A percentile compares a stretch with the other conserved stretches of the same genome.
phyloP scores from a whole-genome alignment of 257 asterid genomes.

The Ophiorrhiza pumila region DNA sequence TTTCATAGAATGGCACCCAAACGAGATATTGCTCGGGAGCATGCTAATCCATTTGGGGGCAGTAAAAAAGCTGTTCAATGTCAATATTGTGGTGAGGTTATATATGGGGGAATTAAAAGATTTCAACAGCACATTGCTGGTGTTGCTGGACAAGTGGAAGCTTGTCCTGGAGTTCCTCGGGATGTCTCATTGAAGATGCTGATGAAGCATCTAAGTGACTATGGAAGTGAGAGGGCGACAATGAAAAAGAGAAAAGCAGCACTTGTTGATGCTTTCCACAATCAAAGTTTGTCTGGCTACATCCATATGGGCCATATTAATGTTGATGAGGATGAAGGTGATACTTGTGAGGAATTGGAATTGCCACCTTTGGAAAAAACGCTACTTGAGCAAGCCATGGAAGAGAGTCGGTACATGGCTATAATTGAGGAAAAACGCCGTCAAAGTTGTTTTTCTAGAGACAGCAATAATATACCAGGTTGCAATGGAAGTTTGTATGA shows the following conservation, averaged over 20 bases:
- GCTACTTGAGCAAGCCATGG: constrained; percentile 15
- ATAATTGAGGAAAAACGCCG: constrained; percentile 1
- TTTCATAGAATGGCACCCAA: constrained; percentile 14
- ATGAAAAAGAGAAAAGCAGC: constrained; percentile 1
- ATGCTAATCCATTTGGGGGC: constrained; percentile 9
- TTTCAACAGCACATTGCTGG: constrained; percentile 21
- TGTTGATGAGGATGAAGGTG: constrained; percentile 4
- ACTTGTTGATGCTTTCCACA: neutral
- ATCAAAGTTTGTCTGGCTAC: neutral
- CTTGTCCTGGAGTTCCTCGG: constrained; percentile 9
- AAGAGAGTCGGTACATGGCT: constrained; percentile 16
- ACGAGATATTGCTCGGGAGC: constrained; percentile 19
- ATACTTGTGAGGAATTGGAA: neutral
- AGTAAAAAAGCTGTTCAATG: constrained; percentile 8
- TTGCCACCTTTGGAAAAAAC: constrained; percentile 8
- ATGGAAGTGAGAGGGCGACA: neutral
- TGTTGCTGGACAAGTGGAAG: constrained; percentile 11
- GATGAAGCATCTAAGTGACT: constrained; percentile 7
- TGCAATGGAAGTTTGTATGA: neutral
- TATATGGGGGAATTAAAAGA: constrained; percentile 19
- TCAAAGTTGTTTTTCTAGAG: neutral
- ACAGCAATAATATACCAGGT: neutral
- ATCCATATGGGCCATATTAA: neutral
- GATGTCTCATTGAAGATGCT: constrained; percentile 8
- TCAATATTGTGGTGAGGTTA: constrained; percentile 10